Percentiles rank a stretch among this genome's conserved stretches.
Conservation (phyloP, 228 moss, liverwort and hornwort species). For the Sphagnum magellanicum region DNA sequence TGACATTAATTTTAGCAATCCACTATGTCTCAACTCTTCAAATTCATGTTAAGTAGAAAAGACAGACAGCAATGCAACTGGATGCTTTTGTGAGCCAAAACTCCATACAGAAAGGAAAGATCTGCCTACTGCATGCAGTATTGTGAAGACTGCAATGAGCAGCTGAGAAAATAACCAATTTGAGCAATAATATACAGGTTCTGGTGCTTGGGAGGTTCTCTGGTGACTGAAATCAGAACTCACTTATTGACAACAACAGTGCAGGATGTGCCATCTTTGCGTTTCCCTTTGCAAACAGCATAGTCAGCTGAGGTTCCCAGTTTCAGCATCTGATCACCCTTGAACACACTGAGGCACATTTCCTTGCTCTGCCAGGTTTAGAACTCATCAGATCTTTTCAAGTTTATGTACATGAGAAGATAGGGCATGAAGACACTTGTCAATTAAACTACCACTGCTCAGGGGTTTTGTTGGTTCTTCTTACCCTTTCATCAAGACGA, state of each 20-base stretch:
- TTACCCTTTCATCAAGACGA: constrained; percentile 76
- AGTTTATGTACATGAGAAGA: background rate
- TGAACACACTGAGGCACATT: constrained; percentile 73
- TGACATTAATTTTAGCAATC: background rate
- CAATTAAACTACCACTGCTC: background rate
- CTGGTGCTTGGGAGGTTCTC: too few species aligned
- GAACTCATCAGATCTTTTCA: background rate
- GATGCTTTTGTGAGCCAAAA: background rate
- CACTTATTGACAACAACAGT: constrained; percentile 74
- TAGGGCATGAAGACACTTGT: background rate
- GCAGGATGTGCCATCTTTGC: constrained; percentile 63
- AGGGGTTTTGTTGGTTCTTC: background rate
- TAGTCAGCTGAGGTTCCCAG: constrained; percentile 73
- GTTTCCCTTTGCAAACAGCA: constrained; percentile 67
- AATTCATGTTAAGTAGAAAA: background rate
- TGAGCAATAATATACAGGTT: too few species aligned
- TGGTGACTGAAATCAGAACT: background rate
- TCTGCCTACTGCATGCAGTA: background rate
- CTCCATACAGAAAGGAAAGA: background rate
- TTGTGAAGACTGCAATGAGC: too few species aligned
- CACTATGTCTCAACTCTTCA: background rate
- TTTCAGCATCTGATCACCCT: constrained; percentile 62
- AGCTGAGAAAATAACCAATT: too few species aligned
- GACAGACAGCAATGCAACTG: background rate
- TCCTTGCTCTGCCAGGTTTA: constrained; percentile 51